Conservation (phyloP, 352 stramenopile genomes). For the Phytophthora lateralis region DNA sequence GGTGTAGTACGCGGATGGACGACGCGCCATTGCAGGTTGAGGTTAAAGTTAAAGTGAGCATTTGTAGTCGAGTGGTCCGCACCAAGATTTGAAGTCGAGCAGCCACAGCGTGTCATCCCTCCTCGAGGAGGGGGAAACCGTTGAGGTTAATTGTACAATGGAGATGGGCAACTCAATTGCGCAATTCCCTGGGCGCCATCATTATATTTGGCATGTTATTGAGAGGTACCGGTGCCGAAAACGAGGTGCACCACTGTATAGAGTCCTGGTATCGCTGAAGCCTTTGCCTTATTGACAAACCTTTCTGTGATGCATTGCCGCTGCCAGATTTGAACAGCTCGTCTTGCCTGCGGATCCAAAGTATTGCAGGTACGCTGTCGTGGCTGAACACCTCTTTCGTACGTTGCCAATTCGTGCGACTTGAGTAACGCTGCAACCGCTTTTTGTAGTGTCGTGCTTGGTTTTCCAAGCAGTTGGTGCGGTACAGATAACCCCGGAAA, state of each 20-base stretch:
- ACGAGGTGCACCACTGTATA: neutral
- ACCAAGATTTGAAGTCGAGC: neutral
- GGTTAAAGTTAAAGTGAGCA: neutral
- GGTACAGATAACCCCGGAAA: no score
- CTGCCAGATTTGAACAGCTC: no score
- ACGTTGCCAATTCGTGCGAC: no score
- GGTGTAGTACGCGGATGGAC: constrained; percentile 1
- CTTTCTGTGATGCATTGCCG: no score
- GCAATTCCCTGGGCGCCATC: neutral
- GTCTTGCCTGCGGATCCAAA: no score
- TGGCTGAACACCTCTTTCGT: no score
- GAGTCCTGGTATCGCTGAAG: no score
- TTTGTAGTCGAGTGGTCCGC: neutral
- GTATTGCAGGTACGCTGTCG: no score
- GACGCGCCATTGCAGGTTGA: neutral
- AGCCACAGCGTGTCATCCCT: neutral
- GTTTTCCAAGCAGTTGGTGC: no score
- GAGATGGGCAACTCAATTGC: neutral
- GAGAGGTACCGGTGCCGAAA: neutral
- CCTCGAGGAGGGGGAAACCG: neutral
- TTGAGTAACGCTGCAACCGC: no score
- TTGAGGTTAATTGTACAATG: neutral
- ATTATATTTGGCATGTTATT: neutral
- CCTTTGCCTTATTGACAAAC: no score
- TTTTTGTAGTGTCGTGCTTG: no score